Conservation (phyloP, 2,329 filamentous ascomycete species). For the Huntiella abstrusa region DNA sequence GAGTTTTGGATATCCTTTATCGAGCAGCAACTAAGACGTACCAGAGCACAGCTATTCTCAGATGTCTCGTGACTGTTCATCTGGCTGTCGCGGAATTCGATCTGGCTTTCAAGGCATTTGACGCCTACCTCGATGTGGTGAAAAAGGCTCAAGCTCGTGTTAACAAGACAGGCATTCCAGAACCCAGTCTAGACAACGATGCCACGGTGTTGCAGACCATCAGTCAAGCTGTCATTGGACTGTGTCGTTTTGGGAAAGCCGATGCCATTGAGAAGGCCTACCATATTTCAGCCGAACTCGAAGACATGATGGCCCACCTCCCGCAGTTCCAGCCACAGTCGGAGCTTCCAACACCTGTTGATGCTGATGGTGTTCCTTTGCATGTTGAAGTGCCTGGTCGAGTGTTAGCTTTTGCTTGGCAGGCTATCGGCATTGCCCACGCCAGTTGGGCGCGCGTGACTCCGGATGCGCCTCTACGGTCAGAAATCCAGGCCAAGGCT, state of each 20-base stretch:
- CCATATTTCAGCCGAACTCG: constrained; percentile 49
- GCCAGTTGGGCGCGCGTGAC: constrained; percentile 77
- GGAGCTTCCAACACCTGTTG: constrained; percentile 12
- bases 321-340: constrained; percentile 17
- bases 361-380: constrained; percentile 21
- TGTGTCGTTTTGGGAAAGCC: constrained; percentile 64
- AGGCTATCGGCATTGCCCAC: constrained; percentile 68
- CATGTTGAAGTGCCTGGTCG: constrained; percentile 31
- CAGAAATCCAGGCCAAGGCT: constrained; percentile 58
- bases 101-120: constrained; percentile 73
- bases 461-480: constrained; percentile 50
- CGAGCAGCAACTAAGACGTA: constrained; percentile 83
- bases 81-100: constrained; percentile 80
- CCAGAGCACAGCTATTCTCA: constrained; percentile 76
- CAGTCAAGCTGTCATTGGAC: constrained; percentile 56
- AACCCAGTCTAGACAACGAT: constrained; percentile 60
- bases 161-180: constrained; percentile 54
- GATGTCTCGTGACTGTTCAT: constrained; percentile 76
- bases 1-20: constrained; percentile 75
- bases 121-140: constrained; percentile 80
- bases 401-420: constrained; percentile 53
- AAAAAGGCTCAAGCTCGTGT: constrained; percentile 68
- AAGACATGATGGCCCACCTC: constrained; percentile 53
- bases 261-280: constrained; percentile 64
- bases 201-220: constrained; percentile 59